These are phyloP conservation scores for Boechera retrofracta DNA, from an alignment of 345 rosid species.

Conservation along the genomic window DNA sequence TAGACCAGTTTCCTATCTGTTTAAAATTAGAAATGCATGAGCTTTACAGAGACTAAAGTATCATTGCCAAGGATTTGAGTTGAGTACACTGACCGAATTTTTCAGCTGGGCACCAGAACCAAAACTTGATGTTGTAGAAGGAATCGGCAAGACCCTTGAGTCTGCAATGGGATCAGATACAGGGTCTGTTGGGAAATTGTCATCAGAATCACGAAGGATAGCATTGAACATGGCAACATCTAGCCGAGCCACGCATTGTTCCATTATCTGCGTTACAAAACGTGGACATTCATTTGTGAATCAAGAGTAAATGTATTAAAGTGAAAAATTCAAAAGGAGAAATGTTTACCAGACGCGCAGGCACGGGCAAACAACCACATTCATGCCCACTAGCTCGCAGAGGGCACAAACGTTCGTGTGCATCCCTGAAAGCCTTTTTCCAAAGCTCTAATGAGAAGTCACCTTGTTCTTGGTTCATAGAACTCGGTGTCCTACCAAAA, in stretches of 20 bases:
- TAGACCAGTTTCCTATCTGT: conserved; percentile 97
- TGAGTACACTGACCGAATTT: conserved; percentile 57
- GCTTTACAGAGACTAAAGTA: conserved; percentile 14
- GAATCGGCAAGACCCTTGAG: conserved; percentile 82
- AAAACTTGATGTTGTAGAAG: conserved; percentile 76
- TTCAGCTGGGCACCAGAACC: conserved; percentile 93
- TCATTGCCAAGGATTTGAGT: neutral
- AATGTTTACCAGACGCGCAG: conserved; percentile 71
- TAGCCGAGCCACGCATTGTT: conserved; percentile 88
- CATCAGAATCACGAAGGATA: conserved; percentile 86
- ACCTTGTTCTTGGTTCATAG: conserved; percentile 60
- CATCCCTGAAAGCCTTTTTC: conserved; percentile 92
- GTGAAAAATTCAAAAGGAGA: conserved; percentile 6
- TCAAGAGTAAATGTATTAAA: neutral
- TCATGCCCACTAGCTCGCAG: conserved; percentile 88
- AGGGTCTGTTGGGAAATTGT: conserved; percentile 90
- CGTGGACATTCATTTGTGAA: neutral
- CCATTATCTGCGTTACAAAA: conserved; percentile 68
- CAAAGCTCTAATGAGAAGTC: conserved; percentile 78
- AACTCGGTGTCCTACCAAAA: conserved; percentile 51
- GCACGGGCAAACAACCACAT: conserved; percentile 83
- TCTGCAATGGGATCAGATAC: conserved; percentile 89
- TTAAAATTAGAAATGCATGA: conserved; percentile 35
- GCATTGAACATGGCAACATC: conserved; percentile 99
- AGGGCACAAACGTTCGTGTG: conserved; percentile 93